Percentiles rank a stretch among this genome's conserved stretches.
Conservation (phyloP, 257 asterid genomes). For the Fraxinus americana region DNA sequence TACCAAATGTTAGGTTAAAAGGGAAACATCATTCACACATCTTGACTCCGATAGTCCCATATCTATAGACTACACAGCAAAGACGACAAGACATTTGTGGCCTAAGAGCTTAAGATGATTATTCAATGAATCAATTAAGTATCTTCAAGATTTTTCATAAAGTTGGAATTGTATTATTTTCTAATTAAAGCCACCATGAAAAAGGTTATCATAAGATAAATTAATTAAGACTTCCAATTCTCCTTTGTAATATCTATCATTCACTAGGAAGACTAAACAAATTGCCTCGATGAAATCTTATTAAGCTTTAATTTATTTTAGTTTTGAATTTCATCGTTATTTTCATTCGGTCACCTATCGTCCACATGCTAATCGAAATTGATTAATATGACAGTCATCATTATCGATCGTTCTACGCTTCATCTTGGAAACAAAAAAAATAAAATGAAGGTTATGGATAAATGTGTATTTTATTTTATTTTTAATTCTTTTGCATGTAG, state of each 20-base stretch:
- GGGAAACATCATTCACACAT: not conserved
- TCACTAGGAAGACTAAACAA: not conserved
- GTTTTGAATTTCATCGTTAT: too few relatives aligned
- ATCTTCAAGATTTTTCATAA: not conserved
- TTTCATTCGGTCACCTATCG: not conserved
- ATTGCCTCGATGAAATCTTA: not conserved
- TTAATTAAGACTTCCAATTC: not conserved
- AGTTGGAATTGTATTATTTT: not conserved
- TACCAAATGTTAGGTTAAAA: not conserved
- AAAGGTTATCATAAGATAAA: too few relatives aligned
- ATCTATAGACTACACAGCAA: not conserved
- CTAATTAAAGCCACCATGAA: not conserved
- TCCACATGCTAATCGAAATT: not conserved
- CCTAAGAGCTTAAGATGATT: not conserved
- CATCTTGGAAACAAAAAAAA: not conserved
- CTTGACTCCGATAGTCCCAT: not conserved
- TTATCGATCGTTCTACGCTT: too few relatives aligned
- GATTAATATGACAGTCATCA: not conserved
- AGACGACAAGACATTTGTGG: slow-evolving; percentile 3
- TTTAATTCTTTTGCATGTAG: too few relatives aligned
- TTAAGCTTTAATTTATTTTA: too few relatives aligned
- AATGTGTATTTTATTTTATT: too few relatives aligned
- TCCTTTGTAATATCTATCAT: not conserved
- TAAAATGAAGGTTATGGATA: too few relatives aligned
- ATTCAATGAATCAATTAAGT: not conserved